A percentile compares a stretch with the other conserved stretches of the same genome.
Conservation (phyloP, 768 basidiomycete genomes). For the Guyanaporus albipodus region DNA sequence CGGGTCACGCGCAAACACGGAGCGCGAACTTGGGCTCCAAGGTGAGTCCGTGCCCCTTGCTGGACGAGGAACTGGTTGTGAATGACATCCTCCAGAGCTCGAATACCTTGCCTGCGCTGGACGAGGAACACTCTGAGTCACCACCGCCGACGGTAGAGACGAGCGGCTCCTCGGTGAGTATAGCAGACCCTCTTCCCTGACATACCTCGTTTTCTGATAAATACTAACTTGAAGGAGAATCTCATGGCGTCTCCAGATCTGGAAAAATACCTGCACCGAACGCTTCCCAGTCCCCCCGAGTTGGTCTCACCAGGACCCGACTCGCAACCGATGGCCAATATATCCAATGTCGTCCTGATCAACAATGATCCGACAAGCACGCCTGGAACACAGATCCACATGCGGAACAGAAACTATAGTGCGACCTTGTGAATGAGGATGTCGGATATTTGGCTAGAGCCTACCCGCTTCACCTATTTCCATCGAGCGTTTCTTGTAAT, state of each 20-base stretch:
- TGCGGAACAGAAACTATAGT: too few species aligned
- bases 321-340: too few species aligned
- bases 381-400: not conserved
- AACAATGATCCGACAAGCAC: not conserved
- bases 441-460: too few species aligned
- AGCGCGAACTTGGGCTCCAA: slow-evolving; percentile 2
- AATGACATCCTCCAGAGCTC: slow-evolving; percentile 2
- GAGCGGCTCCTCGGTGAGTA: not conserved
- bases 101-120: slow-evolving; percentile 1
- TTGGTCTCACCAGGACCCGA: not conserved
- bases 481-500: too few species aligned
- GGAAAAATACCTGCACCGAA: slow-evolving; percentile 4
- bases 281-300: slow-evolving; percentile 10
- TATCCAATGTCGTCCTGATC: not conserved
- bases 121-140: slow-evolving; percentile 3
- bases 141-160: not conserved
- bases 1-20: not conserved
- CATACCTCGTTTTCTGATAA: not conserved
- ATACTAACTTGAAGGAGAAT: slow-evolving; percentile 13
- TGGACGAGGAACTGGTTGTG: not conserved
- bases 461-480: too few species aligned
- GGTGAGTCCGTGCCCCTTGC: slow-evolving; percentile 1
- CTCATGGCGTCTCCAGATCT: not conserved
- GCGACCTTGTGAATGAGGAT: too few species aligned
- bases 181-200: not conserved